Percentiles rank a stretch among this genome's conserved stretches.
phyloP scores from a whole-genome alignment of 768 basidiomycete species.

The Mycena latifolia region DNA sequence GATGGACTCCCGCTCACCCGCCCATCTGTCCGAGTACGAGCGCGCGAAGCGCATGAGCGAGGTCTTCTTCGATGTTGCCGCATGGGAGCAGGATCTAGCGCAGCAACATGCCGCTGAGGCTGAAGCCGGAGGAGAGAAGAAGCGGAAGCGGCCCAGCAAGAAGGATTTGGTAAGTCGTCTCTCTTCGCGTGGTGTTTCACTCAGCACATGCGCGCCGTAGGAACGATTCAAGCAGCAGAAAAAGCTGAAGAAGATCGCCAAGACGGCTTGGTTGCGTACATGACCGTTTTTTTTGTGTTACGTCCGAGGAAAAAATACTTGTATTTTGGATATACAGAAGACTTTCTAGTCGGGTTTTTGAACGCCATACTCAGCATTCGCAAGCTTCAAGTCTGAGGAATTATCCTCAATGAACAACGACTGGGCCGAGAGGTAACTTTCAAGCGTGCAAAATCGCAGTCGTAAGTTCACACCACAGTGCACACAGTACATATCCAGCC shows the following conservation, averaged over 20 bases:
- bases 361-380: too few relatives aligned
- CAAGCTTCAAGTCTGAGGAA: too few relatives aligned
- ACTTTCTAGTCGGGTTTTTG: not conserved
- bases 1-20: slow-evolving; percentile 75
- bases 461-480: too few relatives aligned
- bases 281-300: slow-evolving; percentile 42
- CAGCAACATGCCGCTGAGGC: slow-evolving; percentile 56
- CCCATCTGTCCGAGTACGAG: slow-evolving; percentile 84
- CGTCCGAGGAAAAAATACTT: slow-evolving; percentile 17
- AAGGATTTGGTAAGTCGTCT: slow-evolving; percentile 79
- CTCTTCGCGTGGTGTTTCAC: slow-evolving; percentile 6
- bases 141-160: slow-evolving; percentile 84
- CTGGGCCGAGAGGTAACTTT: too few relatives aligned
- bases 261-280: slow-evolving; percentile 89
- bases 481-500: too few relatives aligned
- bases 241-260: slow-evolving; percentile 84
- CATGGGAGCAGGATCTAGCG: slow-evolving; percentile 82
- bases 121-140: slow-evolving; percentile 67
- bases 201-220: slow-evolving; percentile 50
- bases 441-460: too few relatives aligned
- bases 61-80: slow-evolving; percentile 88
- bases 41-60: slow-evolving; percentile 88
- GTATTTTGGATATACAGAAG: slow-evolving; percentile 4
- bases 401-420: too few relatives aligned
- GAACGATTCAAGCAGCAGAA: slow-evolving; percentile 90